These are phyloP conservation scores for Penicillium concentricum DNA, from an alignment of 2,329 filamentous ascomycete species.

Conservation along the genomic window DNA sequence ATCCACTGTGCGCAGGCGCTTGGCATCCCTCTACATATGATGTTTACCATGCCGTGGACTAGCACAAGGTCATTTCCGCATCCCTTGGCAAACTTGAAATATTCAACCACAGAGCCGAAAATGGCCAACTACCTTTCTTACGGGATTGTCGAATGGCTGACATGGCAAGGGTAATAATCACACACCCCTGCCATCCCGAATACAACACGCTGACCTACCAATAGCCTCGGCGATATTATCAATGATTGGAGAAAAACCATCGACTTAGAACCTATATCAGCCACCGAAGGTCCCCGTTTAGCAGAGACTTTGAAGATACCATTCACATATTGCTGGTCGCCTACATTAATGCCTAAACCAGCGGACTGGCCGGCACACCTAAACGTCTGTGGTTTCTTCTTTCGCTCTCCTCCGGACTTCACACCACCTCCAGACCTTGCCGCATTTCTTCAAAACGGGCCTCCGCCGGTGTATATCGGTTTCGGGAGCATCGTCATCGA, in stretches of 20 bases:
- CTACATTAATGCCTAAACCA: slow-evolving; percentile 36
- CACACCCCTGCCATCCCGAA: background rate
- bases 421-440: slow-evolving; percentile 39
- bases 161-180: slow-evolving; percentile 44
- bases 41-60: slow-evolving; percentile 52
- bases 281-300: slow-evolving; percentile 34
- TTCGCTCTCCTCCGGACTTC: slow-evolving; percentile 33
- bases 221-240: slow-evolving; percentile 42
- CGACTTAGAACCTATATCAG: slow-evolving; percentile 36
- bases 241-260: slow-evolving; percentile 39
- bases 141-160: slow-evolving; percentile 44
- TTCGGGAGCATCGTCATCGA: slow-evolving; percentile 57
- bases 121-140: slow-evolving; percentile 46
- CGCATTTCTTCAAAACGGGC: slow-evolving; percentile 46
- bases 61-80: slow-evolving; percentile 45
- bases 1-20: slow-evolving; percentile 51
- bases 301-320: slow-evolving; percentile 34
- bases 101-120: slow-evolving; percentile 31
- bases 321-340: slow-evolving; percentile 44
- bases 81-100: slow-evolving; percentile 47
- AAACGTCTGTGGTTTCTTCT: slow-evolving; percentile 46
- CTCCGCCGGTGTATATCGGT: slow-evolving; percentile 54
- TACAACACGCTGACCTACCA: background rate
- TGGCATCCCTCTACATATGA: slow-evolving; percentile 48
- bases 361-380: slow-evolving; percentile 33